These are phyloP conservation scores for Centrapalus pauciflorus DNA, from an alignment of 129 eudicot species.

Conservation along the genomic window DNA sequence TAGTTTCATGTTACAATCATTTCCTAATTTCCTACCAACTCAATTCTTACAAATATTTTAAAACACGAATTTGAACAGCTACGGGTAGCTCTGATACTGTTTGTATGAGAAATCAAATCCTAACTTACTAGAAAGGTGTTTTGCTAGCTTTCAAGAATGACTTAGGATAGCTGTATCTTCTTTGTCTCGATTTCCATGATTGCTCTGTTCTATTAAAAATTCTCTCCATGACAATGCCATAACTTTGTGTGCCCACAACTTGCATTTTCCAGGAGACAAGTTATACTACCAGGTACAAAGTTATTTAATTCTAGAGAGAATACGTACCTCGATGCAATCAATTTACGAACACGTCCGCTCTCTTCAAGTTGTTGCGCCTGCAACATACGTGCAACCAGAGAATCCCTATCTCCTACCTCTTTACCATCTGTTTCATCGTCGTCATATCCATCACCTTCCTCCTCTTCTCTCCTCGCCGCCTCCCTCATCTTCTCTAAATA, in stretches of 20 bases:
- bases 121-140: background rate
- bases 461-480: constrained; percentile 25
- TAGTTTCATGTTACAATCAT: background rate
- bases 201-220: background rate
- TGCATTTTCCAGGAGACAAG: too few species aligned
- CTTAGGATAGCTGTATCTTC: too few species aligned
- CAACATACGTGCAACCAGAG: constrained; percentile 50
- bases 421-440: constrained; percentile 36
- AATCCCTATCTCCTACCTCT: constrained; percentile 53
- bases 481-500: constrained; percentile 39
- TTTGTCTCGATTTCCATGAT: background rate
- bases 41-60: too few species aligned
- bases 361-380: constrained; percentile 78
- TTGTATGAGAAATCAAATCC: background rate
- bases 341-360: constrained; percentile 68
- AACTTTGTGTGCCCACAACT: background rate
- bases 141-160: background rate
- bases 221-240: background rate
- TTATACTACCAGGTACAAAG: too few species aligned
- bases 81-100: background rate
- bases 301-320: background rate
- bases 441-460: constrained; percentile 34
- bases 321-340: constrained; percentile 68
- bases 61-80: background rate
- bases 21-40: background rate